Percentiles rank a stretch among this genome's conserved stretches.
These are phyloP conservation scores for Wickerhamiella galacta DNA, from an alignment of 805 yeast genomes.

Conservation along the genomic window DNA sequence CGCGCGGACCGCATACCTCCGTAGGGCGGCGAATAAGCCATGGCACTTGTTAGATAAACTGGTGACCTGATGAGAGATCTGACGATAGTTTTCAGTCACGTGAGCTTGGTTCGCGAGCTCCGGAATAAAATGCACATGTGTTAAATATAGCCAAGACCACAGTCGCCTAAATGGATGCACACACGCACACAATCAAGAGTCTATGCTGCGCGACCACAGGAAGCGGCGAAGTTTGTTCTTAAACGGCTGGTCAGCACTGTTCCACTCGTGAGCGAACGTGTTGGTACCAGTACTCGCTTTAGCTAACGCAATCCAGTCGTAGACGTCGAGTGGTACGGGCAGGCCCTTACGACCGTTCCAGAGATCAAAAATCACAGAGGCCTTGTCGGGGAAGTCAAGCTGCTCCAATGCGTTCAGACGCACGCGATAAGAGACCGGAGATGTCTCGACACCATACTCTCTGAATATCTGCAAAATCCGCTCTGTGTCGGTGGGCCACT, in stretches of 20 bases:
- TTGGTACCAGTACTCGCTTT: slow-evolving; percentile 5
- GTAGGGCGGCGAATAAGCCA: slow-evolving; percentile 9
- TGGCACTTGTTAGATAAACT: not conserved
- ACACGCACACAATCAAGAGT: no score
- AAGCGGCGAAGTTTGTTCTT: not conserved
- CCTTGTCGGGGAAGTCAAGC: slow-evolving; percentile 6
- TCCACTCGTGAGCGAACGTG: not conserved
- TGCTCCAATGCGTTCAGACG: slow-evolving; percentile 11
- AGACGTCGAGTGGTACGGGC: slow-evolving; percentile 4
- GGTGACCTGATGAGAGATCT: no score
- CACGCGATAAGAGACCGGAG: slow-evolving; percentile 12
- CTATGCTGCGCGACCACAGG: no score
- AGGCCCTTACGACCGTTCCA: slow-evolving; percentile 8
- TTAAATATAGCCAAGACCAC: not conserved
- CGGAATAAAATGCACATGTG: no score
- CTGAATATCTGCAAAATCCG: slow-evolving; percentile 7
- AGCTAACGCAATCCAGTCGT: slow-evolving; percentile 15
- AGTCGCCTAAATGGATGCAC: no score
- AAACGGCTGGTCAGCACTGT: not conserved
- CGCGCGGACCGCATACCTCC: slow-evolving; percentile 35
- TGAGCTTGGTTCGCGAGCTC: no score
- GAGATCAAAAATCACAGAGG: slow-evolving; percentile 2
- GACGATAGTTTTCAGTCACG: not conserved
- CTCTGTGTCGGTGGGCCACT: slow-evolving; percentile 7
- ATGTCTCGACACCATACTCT: slow-evolving; percentile 8